Base-by-base conservation (phyloP, 306 rosid species). In the Gillenia trifoliata region DNA sequence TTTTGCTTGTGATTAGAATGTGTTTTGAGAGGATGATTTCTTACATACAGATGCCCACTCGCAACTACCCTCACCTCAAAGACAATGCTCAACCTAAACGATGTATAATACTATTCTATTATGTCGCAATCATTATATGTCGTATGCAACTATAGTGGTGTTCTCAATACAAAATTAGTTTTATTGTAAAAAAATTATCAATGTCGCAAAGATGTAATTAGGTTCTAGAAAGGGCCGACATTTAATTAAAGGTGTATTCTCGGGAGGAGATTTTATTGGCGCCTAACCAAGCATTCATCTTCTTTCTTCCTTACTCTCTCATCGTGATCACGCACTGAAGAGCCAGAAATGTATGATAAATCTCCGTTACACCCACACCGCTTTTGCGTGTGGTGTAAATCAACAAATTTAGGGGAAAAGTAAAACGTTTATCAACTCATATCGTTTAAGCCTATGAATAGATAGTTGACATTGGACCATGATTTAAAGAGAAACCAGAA, bases 51-150 rank as follows among this genome's bases (percentile, higher is more conserved):
- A 85, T 83, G 76, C 88, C 74, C 73, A 71, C 92, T 77, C 82
- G 81, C 80, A 91, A 84, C 93, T 61, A 70, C 87, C 79, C n/a
- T 6, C 79, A 84, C 68, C 81, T 86, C 71, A 77, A 85, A 74
- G 79, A n/a, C n/a, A n/a, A n/a, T n/a, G n/a, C 76, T 80, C 82
- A 79, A 64, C 73, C 68, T 50, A 78, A 74, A 71, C 56, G 33
- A 29, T 36, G 73, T 4, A 79, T 72, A 78, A 80, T 74, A 78
- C 66, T 49, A 77, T 82, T 73, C 43, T 33, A 71, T 52, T 71
- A 63, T 52, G 70, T 52, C 73, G 68, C 68, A 83, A 69, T 81
- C 65, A 66, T 75, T 76, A 81, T 64, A 50, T 56, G 60, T 73
- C 52, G 74, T 52, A 30, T 50, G 74, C 47, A 52, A 52, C 54